These are phyloP conservation scores for Fusarium sp. DNA, from an alignment of 2,329 filamentous ascomycete species.

Conservation along the genomic window DNA sequence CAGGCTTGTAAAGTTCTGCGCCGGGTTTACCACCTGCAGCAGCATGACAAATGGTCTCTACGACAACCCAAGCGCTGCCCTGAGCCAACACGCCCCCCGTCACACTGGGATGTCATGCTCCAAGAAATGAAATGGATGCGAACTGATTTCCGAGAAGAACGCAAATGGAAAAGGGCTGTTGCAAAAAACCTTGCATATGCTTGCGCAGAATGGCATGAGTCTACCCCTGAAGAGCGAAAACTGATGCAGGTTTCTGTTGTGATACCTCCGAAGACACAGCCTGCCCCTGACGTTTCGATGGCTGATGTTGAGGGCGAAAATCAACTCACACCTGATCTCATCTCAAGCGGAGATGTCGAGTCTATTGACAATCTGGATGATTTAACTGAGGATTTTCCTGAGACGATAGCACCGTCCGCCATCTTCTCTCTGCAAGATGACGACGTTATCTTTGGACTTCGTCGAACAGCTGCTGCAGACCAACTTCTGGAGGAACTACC, in stretches of 20 bases:
- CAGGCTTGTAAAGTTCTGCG: conserved; percentile 88
- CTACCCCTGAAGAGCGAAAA: conserved; percentile 69
- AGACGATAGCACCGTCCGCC: conserved; percentile 73
- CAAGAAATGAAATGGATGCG: conserved; percentile 98
- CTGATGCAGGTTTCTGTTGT: conserved; percentile 72
- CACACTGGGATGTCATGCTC: conserved; percentile 87
- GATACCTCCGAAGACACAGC: conserved; percentile 55
- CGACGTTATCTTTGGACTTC: conserved; percentile 81
- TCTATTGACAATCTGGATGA: conserved; percentile 58
- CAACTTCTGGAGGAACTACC: conserved; percentile 83
- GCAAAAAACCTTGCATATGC: conserved; percentile 83
- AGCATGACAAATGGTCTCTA: conserved; percentile 90
- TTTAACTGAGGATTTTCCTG: conserved; percentile 50
- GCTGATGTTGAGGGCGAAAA: conserved; percentile 51
- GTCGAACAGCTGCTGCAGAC: conserved; percentile 78
- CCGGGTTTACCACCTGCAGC: conserved; percentile 89
- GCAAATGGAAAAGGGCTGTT: conserved; percentile 89
- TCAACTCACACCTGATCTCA: conserved; percentile 72
- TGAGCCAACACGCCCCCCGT: conserved; percentile 79
- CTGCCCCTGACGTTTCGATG: conserved; percentile 44
- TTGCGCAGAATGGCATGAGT: conserved; percentile 83
- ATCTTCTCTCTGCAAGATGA: conserved; percentile 86
- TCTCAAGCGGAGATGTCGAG: conserved; percentile 71
- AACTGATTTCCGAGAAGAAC: conserved; percentile 92
- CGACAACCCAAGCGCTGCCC: conserved; percentile 85